These are phyloP conservation scores for Artemisia argyi DNA, from an alignment of 129 eudicot genomes.

Conservation along the genomic window DNA sequence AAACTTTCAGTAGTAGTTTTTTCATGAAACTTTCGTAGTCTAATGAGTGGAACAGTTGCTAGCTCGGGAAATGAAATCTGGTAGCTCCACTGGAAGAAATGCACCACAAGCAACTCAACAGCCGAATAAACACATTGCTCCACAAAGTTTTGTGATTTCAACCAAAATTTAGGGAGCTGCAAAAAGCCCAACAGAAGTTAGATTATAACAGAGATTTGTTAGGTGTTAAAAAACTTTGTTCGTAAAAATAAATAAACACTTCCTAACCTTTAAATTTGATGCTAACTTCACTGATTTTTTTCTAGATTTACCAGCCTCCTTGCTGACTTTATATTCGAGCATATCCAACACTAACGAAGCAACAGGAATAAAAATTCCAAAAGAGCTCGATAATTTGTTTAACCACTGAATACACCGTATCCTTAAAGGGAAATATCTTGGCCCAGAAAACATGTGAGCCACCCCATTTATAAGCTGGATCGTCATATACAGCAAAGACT, in stretches of 20 bases:
- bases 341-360: conserved; percentile 70
- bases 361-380: conserved; percentile 74
- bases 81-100: conserved; percentile 87
- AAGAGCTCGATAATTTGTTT: conserved; percentile 67
- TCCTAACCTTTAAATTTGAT: conserved; percentile 71
- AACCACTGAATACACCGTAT: conserved; percentile 82
- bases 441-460: conserved; percentile 65
- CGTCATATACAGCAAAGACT: conserved; percentile 41
- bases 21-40: conserved; percentile 64
- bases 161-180: conserved; percentile 89
- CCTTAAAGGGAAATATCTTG: conserved; percentile 75
- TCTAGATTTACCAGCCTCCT: conserved; percentile 59
- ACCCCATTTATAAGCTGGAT: conserved; percentile 80
- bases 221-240: not conserved
- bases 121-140: conserved; percentile 70
- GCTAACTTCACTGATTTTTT: conserved; percentile 34
- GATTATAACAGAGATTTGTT: not conserved
- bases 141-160: conserved; percentile 66
- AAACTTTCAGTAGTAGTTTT: conserved; percentile 54
- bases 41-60: conserved; percentile 68
- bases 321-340: conserved; percentile 65
- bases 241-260: not conserved
- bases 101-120: conserved; percentile 64
- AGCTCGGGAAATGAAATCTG: conserved; percentile 94
- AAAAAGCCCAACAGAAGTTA: not conserved